Evolutionary conservation across 2,329 filamentous ascomycete species (phyloP), one percentile per base, ranked within the genome.

Genomic region (Penicillium aurantiogriseum): DNA sequence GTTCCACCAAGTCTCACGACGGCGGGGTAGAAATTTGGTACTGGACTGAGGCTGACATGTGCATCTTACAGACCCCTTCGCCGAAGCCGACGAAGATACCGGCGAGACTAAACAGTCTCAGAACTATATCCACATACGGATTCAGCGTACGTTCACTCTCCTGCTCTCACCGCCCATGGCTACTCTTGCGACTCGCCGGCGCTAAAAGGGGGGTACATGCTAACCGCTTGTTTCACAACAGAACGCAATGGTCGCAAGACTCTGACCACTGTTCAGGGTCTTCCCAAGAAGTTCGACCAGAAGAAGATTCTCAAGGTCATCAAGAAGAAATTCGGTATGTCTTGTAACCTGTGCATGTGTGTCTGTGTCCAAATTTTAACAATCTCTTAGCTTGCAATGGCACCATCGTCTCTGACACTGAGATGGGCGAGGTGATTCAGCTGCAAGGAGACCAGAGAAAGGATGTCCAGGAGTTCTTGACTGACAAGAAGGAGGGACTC

Each of bases 201-300:
- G 45, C 45, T 48, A 54, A 56, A 51, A 50, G 48, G 25, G 50
- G 45, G 17, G 38, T 35, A 51, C 46, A 55, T 60, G 49, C 65
- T 69, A 65, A 73, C 63, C 50, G 62, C 63, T 57, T 61, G 51
- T 7, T 61, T 40, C 57, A 45, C 35, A 60, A 69, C 78, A 97
- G 93, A 99, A 84, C 94, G 94, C 83, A 99, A 99, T 97, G 94
- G 94, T 88, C 94, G 94, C 81, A 99, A 99, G 87, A 97, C 94
- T 84, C 86, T 99, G 89, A 99, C 94, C 73, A 99, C 94, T 73
- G 92, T 99, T 74, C 93, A 97, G 86, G 94, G 94, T 81, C 88
- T 99, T 74, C 93, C 94, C 65, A 94, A 94, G 84, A 97, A 97
- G 78, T 97, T 97, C 76, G 93, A 97, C 82, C 92, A 94, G 81